Evolutionary conservation across 2,329 filamentous ascomycete species (phyloP).

Genomic region (Claviceps sp.): DNA sequence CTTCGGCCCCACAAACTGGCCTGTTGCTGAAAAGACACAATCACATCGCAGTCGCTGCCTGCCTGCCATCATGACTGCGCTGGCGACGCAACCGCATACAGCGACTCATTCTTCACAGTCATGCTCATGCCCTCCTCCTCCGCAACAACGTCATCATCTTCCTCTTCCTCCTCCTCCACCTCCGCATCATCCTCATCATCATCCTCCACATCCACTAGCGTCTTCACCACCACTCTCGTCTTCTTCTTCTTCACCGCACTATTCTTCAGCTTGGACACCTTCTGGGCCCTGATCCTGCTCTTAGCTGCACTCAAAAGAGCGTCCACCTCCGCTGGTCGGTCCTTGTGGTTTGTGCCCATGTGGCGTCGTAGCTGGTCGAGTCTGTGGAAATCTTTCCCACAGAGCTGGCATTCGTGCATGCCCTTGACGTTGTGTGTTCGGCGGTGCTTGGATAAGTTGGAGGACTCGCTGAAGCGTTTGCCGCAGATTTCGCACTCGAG

Average conservation of each 20-base stretch:
- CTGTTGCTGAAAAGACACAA: too few species aligned
- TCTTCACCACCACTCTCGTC: background rate
- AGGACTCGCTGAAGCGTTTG: conserved; percentile 50
- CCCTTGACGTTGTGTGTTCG: conserved; percentile 45
- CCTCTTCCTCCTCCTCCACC: background rate
- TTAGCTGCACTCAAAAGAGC: conserved; percentile 9
- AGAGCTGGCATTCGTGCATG: conserved; percentile 37
- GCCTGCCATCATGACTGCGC: too few species aligned
- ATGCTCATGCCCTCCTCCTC: too few species aligned
- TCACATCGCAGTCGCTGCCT: too few species aligned
- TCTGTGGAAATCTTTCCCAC: conserved; percentile 44
- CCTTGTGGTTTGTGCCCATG: conserved; percentile 21
- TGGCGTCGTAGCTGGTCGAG: conserved; percentile 49
- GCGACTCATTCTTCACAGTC: too few species aligned
- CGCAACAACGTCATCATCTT: background rate
- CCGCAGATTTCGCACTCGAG: conserved; percentile 44
- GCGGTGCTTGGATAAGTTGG: conserved; percentile 52
- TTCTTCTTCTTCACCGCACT: conserved; percentile 2
- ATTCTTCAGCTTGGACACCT: conserved; percentile 6
- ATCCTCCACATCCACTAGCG: background rate
- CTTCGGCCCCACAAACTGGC: too few species aligned
- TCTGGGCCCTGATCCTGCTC: conserved; percentile 5
- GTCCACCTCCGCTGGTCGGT: conserved; percentile 11
- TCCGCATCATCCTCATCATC: background rate
- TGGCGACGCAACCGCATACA: too few species aligned